These are phyloP conservation scores for Triticum dicoccoides DNA, from an alignment of 176 grass and related monocot species.

Conservation along the genomic window DNA sequence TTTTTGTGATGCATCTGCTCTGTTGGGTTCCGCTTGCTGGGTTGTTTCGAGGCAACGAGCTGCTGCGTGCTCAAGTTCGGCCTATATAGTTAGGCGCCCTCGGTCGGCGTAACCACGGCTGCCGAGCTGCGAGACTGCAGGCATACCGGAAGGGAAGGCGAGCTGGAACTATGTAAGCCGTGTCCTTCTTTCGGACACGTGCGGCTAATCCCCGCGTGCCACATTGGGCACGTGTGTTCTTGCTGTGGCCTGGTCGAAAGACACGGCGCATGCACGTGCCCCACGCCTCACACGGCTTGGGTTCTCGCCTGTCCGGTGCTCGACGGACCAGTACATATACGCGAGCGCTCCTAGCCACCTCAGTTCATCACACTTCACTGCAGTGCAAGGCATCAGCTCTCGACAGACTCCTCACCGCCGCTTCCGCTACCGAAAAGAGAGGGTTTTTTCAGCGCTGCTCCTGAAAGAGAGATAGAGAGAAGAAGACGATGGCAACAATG, in stretches of 20 bases:
- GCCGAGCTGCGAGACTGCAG: neutral
- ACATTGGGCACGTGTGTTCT: neutral
- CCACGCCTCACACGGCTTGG: neutral
- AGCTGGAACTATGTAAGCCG: neutral
- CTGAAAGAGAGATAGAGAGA: neutral
- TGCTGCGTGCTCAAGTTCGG: neutral
- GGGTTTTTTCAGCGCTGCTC: neutral
- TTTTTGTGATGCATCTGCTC: neutral
- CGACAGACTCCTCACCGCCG: neutral
- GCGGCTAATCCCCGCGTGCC: neutral
- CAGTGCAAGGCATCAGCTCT: too few species aligned
- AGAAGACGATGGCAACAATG: neutral
- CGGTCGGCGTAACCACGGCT: neutral
- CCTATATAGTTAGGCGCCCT: neutral
- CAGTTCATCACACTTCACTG: neutral
- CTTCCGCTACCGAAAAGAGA: neutral
- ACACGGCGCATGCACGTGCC: neutral
- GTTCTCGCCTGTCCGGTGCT: neutral
- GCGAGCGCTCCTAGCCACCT: neutral
- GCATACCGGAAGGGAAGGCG: neutral
- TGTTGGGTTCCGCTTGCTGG: neutral
- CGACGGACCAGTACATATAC: neutral
- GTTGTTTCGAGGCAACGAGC: neutral
- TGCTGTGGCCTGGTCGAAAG: neutral
- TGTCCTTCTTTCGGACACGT: neutral